Base-by-base conservation (phyloP, 1,284 basidiomycete genomes). In the Cerioporus squamosus region DNA sequence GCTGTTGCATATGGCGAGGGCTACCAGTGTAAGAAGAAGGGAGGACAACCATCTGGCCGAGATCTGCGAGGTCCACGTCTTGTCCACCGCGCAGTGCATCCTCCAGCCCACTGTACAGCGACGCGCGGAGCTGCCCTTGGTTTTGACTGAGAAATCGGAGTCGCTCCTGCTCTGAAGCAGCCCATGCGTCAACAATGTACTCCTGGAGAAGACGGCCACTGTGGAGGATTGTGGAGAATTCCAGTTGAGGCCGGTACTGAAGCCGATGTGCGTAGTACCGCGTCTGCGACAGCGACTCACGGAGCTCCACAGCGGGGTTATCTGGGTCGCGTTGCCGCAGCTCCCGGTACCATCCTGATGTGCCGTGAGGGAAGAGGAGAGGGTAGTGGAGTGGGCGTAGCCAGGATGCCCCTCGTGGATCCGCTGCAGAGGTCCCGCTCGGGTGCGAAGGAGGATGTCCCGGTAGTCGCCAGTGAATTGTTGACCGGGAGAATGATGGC, bases 1-100 rank as follows among this genome's bases (percentile, higher is more conserved):
- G 59, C 48, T 81, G 74, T 0, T 69, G 51, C 77, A 80, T 77
- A 20, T 77, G 56, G 0, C 74, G 59, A 22, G 76, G 71, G 4
- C 79, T 70, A 6, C 76, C 76, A 39, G 64, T 66, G 57, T 74
- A 76, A 2, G 75, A 76, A 0, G 77, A 78, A 0, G 79, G 78
- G n/a, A 80, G 67, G 23, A 80, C 66, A 6, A 71, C 36, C 5
- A 66, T 55, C 10, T 69, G 63, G 0, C 81, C 80, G 44, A 78
- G 50, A 0, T 71, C 36, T 24, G 65, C 51, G n/a, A 54, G 53
- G 0, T 75, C 58, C 4, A 68, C 22, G 22, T 69, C 26, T 12
- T 33, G 12, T 17, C 71, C 61, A 9, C 54, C 62, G 1, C 39
- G 26, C 2, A 68, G 33, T 0, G 74, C 74, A 70, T 54, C 77